Evolutionary conservation across 257 asterid genomes (phyloP).

Genomic region (Mitragyna speciosa): DNA sequence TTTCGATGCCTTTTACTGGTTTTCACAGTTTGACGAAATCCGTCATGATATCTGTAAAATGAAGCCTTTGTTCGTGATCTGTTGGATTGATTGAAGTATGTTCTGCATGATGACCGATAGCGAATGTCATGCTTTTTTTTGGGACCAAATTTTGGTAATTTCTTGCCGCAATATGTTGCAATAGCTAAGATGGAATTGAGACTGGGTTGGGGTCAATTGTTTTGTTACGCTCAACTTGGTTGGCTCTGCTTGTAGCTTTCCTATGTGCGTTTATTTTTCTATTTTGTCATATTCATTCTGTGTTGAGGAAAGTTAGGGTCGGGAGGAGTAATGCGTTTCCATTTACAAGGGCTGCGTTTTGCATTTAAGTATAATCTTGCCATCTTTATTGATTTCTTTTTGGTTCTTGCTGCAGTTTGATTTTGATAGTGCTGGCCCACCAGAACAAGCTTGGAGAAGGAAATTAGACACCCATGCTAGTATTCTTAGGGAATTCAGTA

Average conservation of each 20-base stretch:
- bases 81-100: too few relatives aligned
- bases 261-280: neutral
- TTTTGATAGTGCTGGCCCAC: slow-evolving; percentile 88
- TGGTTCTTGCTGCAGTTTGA: slow-evolving; percentile 58
- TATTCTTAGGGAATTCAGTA: slow-evolving; percentile 86
- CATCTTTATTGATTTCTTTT: slow-evolving; percentile 16
- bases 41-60: neutral
- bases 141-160: neutral
- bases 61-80: neutral
- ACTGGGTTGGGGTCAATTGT: neutral
- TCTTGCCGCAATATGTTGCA: neutral
- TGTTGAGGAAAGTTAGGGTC: neutral
- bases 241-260: neutral
- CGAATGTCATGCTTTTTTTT: neutral
- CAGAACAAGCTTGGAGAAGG: slow-evolving; percentile 96
- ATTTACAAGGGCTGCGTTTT: neutral
- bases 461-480: slow-evolving; percentile 79
- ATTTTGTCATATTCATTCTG: too few relatives aligned
- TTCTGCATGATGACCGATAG: too few relatives aligned
- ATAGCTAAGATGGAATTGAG: neutral
- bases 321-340: neutral
- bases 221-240: neutral
- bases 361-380: neutral
- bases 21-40: neutral
- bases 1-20: neutral